These are phyloP conservation scores for Euclidium syriacum DNA, from an alignment of 345 rosid genomes.

Conservation along the genomic window DNA sequence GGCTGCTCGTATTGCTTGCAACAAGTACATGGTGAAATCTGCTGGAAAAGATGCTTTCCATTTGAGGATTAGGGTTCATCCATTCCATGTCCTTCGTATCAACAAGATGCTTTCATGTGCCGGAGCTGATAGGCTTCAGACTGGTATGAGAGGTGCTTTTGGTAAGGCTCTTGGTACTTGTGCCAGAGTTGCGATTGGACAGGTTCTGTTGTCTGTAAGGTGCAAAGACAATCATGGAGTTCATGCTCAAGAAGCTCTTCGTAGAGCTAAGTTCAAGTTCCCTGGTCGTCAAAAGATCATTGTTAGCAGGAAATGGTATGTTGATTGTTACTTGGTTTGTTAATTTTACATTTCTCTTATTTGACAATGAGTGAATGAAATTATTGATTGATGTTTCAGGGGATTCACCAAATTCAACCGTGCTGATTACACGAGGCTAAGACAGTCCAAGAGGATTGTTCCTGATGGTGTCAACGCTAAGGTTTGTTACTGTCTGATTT, in stretches of 20 bases:
- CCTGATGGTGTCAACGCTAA: slow-evolving; percentile 59
- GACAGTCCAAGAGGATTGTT: slow-evolving; percentile 40
- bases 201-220: slow-evolving; percentile 54
- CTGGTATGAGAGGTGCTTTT: slow-evolving; percentile 61
- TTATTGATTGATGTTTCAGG: slow-evolving; percentile 22
- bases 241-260: slow-evolving; percentile 59
- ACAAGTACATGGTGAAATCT: slow-evolving; percentile 54
- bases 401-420: slow-evolving; percentile 53
- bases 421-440: slow-evolving; percentile 44
- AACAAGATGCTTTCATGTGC: slow-evolving; percentile 75
- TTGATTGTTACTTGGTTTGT: neutral
- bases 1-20: slow-evolving; percentile 67
- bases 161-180: slow-evolving; percentile 56
- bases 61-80: slow-evolving; percentile 53
- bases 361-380: neutral
- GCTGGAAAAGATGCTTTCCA: slow-evolving; percentile 67
- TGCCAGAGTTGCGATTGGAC: slow-evolving; percentile 50
- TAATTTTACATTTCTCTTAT: neutral
- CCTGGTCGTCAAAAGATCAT: slow-evolving; percentile 62
- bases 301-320: slow-evolving; percentile 60
- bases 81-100: slow-evolving; percentile 52
- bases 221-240: slow-evolving; percentile 48
- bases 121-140: slow-evolving; percentile 66
- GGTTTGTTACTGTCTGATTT: slow-evolving; percentile 15
- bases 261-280: slow-evolving; percentile 57